These are phyloP conservation scores for Diaporthe aspalathi DNA, from an alignment of 2,329 filamentous ascomycete genomes.

Conservation along the genomic window DNA sequence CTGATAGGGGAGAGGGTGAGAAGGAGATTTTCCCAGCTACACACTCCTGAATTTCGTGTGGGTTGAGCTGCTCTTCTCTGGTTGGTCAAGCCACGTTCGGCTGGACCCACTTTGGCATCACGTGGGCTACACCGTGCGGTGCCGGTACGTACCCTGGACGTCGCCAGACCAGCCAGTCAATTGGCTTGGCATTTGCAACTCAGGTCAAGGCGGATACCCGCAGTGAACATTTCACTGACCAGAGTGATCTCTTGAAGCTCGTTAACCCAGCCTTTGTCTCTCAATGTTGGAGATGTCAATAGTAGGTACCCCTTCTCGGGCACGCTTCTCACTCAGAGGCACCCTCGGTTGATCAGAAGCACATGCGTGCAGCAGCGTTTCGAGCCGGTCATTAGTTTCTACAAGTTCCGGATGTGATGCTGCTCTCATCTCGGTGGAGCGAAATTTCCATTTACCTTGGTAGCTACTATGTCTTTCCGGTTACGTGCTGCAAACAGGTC, in stretches of 20 bases:
- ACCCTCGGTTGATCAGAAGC: not conserved
- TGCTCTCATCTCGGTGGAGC: not conserved
- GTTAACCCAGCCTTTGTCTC: too few relatives aligned
- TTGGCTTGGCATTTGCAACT: not conserved
- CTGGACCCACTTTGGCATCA: not conserved
- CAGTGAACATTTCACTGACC: not conserved
- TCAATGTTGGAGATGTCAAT: too few relatives aligned
- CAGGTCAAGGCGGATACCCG: too few relatives aligned
- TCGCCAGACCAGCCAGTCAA: not conserved
- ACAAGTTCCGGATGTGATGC: too few relatives aligned
- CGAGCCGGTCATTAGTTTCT: not conserved
- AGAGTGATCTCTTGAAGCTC: not conserved
- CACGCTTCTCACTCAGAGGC: not conserved
- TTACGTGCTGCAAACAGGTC: not conserved
- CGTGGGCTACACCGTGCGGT: not conserved
- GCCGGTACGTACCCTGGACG: not conserved
- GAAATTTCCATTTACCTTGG: not conserved
- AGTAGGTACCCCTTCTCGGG: not conserved
- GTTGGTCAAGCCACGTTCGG: not conserved
- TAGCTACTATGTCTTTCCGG: not conserved
- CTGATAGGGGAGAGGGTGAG: slow-evolving; percentile 17
- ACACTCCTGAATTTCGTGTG: slow-evolving; percentile 37
- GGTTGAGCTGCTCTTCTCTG: slow-evolving; percentile 20
- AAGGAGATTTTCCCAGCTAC: slow-evolving; percentile 29
- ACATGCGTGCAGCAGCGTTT: too few relatives aligned